Base-by-base conservation (phyloP, 78 protist genomes). In the Chrysochromulina parva region DNA sequence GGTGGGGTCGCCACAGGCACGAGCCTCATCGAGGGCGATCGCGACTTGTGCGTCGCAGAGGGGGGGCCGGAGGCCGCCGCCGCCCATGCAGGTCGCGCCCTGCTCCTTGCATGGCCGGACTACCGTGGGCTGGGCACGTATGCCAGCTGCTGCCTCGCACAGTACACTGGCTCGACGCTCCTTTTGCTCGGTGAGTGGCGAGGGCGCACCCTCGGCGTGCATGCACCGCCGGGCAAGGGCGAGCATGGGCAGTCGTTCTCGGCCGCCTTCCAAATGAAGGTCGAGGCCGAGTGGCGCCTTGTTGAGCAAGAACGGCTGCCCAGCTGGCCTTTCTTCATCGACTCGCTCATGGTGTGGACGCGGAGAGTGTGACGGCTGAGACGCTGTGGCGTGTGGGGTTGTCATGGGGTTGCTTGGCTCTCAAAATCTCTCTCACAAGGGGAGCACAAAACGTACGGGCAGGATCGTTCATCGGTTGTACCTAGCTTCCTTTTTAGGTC, bases 41-140 rank as follows among this genome's bases (percentile, higher is more conserved):
- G 65, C n/a, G 84, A 7, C 13, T 22, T 14, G 38, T 65, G 22
- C 57, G 60, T 88, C 54, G 17, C 47, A 20, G 9, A 60, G 26
- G 91, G 91, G 20, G 87, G 87, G 58, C 91, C 91, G 20, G 91
- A 66, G 65, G 62, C 62, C 62, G 62, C 62, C 62, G 62, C 62
- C 13, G 24, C 62, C 62, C 24, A 58, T 58, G 19, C 53, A 3
- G 69, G 73, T 22, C 59, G 85, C 11, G 47, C 91, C 57, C 62
- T 88, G 53, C 76, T 88, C 57, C 69, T 88, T 19, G 69, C 69
- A 82, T 88, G 91, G 91, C 91, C 91, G 14, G 91, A 88, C 81
- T 69, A 24, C n/a, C 53, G 6, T 3, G 91, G 91, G 9, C n/a
- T 6, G 1, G 91, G 91, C 52, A n/a, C 24, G 28, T 88, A 60